Evolutionary conservation across 257 asterid genomes (phyloP).

Genomic region (Rhazya stricta): DNA sequence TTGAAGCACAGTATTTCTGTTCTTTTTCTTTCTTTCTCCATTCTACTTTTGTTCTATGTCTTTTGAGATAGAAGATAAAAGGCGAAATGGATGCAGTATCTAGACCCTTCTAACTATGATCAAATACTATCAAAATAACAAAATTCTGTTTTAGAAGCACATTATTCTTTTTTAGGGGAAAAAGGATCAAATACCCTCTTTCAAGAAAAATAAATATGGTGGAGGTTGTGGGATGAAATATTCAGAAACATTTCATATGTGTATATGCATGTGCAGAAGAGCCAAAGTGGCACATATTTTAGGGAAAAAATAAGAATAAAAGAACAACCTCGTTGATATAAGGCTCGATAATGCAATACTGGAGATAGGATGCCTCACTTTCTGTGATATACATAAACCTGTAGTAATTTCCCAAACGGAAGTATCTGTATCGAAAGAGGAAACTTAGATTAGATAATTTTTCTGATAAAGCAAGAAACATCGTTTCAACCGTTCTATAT

Average conservation of each 20-base stretch:
- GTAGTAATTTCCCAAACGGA: conserved; percentile 68
- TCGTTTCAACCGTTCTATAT: background rate
- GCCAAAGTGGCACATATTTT: background rate
- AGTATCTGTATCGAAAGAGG: conserved; percentile 38
- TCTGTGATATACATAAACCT: conserved; percentile 51
- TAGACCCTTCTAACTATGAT: background rate
- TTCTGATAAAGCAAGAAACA: conserved; percentile 3
- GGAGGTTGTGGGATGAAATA: background rate
- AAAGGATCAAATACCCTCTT: background rate
- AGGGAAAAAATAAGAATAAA: conserved; percentile 1
- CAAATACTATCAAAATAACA: background rate
- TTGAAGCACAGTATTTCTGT: background rate
- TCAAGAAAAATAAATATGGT: background rate
- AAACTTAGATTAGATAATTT: conserved; percentile 13
- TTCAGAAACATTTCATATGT: background rate
- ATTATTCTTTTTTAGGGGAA: background rate
- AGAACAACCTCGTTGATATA: conserved; percentile 60
- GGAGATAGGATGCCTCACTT: conserved; percentile 77
- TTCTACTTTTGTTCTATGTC: background rate
- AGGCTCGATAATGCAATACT: conserved; percentile 79
- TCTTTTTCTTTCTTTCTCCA: background rate
- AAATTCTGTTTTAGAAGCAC: background rate
- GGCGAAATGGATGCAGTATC: background rate
- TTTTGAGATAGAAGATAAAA: background rate
- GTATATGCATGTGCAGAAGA: background rate